Percentiles rank a stretch among this genome's conserved stretches.
These are phyloP conservation scores for Boletus tylopilopsis DNA, from an alignment of 768 basidiomycete species.

Conservation along the genomic window DNA sequence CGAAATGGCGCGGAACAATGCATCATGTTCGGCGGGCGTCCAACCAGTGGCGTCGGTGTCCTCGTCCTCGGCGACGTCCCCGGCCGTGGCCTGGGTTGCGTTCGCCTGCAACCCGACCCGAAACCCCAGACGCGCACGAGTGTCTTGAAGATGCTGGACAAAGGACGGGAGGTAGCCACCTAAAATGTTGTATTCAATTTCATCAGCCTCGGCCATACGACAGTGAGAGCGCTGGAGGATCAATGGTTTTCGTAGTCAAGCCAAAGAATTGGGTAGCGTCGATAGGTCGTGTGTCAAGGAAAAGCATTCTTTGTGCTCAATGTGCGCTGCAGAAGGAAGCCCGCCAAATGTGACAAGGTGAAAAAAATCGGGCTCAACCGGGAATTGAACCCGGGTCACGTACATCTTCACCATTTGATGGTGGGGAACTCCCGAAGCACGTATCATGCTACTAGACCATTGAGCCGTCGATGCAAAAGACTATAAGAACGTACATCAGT, in stretches of 20 bases:
- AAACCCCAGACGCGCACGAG: slow-evolving; percentile 15
- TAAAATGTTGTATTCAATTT: slow-evolving; percentile 16
- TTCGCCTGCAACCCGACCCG: not conserved
- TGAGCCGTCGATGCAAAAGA: slow-evolving; percentile 16
- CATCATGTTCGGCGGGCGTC: slow-evolving; percentile 64
- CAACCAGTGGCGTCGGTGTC: slow-evolving; percentile 35
- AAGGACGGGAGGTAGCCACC: slow-evolving; percentile 26
- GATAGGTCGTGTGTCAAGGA: not conserved
- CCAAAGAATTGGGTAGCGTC: not conserved
- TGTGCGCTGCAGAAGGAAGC: slow-evolving; percentile 1
- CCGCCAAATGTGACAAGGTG: not conserved
- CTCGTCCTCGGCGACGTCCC: not conserved
- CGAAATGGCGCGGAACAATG: slow-evolving; percentile 67
- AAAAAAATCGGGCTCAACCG: slow-evolving; percentile 22
- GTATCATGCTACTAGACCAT: slow-evolving; percentile 36
- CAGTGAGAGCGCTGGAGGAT: not conserved
- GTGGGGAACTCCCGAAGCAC: slow-evolving; percentile 29
- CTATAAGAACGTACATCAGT: too few species aligned
- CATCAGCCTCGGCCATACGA: too few species aligned
- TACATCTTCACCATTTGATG: slow-evolving; percentile 29
- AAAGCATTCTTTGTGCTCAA: slow-evolving; percentile 14
- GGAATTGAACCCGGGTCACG: slow-evolving; percentile 36
- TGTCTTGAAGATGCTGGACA: slow-evolving; percentile 25
- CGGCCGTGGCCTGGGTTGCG: not conserved
- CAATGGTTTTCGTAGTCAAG: not conserved